Evolutionary conservation across 1,139 yeast species (phyloP), one percentile per base, ranked within the genome.

Genomic region (Sugiyamaella sp.): DNA sequence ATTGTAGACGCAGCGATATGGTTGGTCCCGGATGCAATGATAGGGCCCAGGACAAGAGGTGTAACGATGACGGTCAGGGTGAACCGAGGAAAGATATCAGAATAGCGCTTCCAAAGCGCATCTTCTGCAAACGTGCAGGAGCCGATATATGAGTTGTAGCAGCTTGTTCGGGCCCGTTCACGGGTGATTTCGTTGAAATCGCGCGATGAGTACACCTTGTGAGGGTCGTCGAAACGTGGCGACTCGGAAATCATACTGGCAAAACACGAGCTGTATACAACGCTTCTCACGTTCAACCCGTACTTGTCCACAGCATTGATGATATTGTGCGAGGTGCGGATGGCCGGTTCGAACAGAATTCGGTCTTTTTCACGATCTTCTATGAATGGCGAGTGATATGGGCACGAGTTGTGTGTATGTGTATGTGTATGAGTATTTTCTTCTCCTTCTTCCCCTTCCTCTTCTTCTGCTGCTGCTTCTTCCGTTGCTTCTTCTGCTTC

Each of bases 351-450:
- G 38, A 63, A 59, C 19, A 63, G 49, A 39, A 57, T 59, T 14
- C 63, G 62, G 52, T 74, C 69, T 14, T 49, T 46, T 51, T 60
- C 59, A 16, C 50, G 50, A 20, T 74, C 77, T 25, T 77, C 77
- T 24, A 52, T 8, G 8, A 20, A 10, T 20, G 37, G 12, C 72
- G 38, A 37, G 25, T 46, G 50, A 39, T 37, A 46, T 2, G 50
- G 50, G 29, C 50, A 46, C 22, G 42, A 20, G 22, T 20, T 38
- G 10, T 19, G 25, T 20, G 16, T 24, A 19, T n/a, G 2, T 12
- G 6, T 10, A 35, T 16, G 17, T 4, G 21, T 37, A n/a, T n/a
- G n/a, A n/a, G n/a, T n/a, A n/a, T n/a, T n/a, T n/a, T n/a, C n/a
- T n/a, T n/a, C n/a, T n/a, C n/a, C n/a, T n/a, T n/a, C n/a, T n/a